Conservation (phyloP, 306 rosid species). For the Dryas drummondii region DNA sequence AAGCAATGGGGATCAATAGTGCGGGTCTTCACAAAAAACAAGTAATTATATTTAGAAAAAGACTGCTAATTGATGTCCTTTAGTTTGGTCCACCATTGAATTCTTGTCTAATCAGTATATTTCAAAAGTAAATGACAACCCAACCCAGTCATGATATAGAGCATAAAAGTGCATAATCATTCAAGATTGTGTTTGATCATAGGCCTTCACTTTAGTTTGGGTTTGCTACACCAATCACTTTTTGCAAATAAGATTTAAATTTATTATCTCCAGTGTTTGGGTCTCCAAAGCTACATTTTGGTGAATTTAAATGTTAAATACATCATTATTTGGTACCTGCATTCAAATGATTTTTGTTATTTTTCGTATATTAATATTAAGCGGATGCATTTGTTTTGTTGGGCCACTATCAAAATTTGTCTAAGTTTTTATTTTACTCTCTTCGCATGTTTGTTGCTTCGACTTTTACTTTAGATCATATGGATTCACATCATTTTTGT, state of each 20-base stretch:
- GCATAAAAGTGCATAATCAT: constrained; percentile 10
- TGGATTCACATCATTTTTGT: too few species aligned
- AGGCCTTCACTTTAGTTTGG: constrained; percentile 11
- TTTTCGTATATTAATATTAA: too few species aligned
- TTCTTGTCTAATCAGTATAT: constrained; percentile 59
- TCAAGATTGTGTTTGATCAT: constrained; percentile 27
- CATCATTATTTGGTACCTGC: too few species aligned
- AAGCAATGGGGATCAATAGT: constrained; percentile 24
- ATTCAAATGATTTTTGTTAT: too few species aligned
- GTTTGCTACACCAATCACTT: constrained; percentile 15
- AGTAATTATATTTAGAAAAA: constrained; percentile 26
- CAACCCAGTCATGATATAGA: neutral
- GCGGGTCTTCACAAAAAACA: constrained; percentile 39
- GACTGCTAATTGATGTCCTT: constrained; percentile 42
- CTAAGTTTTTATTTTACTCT: too few species aligned
- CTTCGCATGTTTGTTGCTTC: too few species aligned
- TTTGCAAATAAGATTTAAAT: neutral
- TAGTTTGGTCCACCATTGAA: constrained; percentile 65
- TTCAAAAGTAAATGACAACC: constrained; percentile 27
- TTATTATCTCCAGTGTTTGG: neutral
- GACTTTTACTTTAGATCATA: too few species aligned
- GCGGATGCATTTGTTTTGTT: too few species aligned
- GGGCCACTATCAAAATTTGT: too few species aligned
- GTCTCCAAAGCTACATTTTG: neutral
- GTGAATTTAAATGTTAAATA: neutral